Percentiles rank a stretch among this genome's conserved stretches.
Conservation (phyloP, 2,329 filamentous ascomycete genomes). For the Paecilomyces fulvus region DNA sequence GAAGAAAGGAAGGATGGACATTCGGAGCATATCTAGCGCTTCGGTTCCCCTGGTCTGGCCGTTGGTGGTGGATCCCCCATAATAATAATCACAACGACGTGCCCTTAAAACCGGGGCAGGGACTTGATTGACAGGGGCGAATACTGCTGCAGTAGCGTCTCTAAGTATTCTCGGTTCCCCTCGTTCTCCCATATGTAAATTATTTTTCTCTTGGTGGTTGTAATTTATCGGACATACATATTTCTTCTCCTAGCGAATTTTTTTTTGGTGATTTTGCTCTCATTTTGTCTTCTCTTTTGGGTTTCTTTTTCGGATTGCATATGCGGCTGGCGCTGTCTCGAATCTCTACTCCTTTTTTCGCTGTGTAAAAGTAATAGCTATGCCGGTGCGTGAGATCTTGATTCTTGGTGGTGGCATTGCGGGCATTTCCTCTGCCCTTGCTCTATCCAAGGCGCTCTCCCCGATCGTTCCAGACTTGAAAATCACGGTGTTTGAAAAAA, state of each 20-base stretch:
- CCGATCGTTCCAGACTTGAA: constrained; percentile 24
- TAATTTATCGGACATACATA: neutral
- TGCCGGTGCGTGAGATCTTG: constrained; percentile 11
- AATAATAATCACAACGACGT: neutral
- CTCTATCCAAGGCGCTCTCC: constrained; percentile 23
- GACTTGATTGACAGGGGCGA: neutral
- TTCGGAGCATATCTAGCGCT: no score
- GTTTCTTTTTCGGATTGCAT: neutral
- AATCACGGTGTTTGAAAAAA: constrained; percentile 33
- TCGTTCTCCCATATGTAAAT: neutral
- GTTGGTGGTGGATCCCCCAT: neutral
- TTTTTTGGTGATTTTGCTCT: neutral
- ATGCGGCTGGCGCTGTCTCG: neutral
- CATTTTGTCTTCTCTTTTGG: neutral
- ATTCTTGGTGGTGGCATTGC: constrained; percentile 29
- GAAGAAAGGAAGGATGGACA: no score
- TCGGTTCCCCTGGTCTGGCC: neutral
- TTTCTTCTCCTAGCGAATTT: neutral
- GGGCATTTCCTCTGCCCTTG: constrained; percentile 24
- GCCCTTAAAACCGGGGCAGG: neutral
- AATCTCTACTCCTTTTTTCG: neutral
- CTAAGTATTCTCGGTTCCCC: neutral
- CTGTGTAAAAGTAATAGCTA: neutral
- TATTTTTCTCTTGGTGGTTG: neutral
- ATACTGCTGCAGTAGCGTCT: neutral